Base-by-base conservation (phyloP, 768 basidiomycete species). In the Infundibulicybe gibba region DNA sequence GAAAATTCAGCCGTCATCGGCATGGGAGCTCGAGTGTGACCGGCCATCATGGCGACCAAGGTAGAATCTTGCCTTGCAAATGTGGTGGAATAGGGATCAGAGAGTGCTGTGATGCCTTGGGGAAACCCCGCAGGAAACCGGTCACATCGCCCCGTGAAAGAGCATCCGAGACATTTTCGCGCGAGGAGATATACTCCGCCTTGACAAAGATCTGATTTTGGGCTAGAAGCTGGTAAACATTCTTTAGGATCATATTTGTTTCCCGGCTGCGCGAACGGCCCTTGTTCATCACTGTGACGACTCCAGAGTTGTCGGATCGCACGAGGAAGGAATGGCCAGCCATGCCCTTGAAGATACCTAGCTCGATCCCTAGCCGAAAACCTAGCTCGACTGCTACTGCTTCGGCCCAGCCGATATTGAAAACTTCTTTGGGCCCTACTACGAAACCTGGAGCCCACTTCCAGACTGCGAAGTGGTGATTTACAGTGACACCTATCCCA, bases 371-470 rank as follows among this genome's bases (percentile, higher is more conserved):
- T 2, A 64, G 6, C 1, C 35, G 51, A 0, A 69, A 42, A 1
- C 65, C 66, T 0, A 73, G 51, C 47, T 72, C 65, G 14, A 73
- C 54, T 11, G 63, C 69, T 0, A 69, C 59, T 3, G 64, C 62
- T 44, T 72, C 69, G 19, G 70, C 70, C 70, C 70, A 71, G 0
- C 62, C 65, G 32, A 71, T 71, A 52, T 68, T 59, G 60, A 37
- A 54, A 0, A 39, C 14, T 15, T 48, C 25, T 0, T 45, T 15
- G 0, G 62, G 67, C 0, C 68, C 65, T 1, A 67, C 64, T 0
- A 10, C 5, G n/a, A 66, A 51, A 0, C 64, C 66, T 5, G 49
- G 45, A 0, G 61, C 58, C 56, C 56, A 67, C 1, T 19, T 4
- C 68, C 67, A 70, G 0, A 52, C 61, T 3, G 45, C 63, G 62